Percentiles rank a stretch among this genome's conserved stretches.
Evolutionary conservation across 306 rosid genomes (phyloP).

Genomic region (Boehmeria nivea): DNA sequence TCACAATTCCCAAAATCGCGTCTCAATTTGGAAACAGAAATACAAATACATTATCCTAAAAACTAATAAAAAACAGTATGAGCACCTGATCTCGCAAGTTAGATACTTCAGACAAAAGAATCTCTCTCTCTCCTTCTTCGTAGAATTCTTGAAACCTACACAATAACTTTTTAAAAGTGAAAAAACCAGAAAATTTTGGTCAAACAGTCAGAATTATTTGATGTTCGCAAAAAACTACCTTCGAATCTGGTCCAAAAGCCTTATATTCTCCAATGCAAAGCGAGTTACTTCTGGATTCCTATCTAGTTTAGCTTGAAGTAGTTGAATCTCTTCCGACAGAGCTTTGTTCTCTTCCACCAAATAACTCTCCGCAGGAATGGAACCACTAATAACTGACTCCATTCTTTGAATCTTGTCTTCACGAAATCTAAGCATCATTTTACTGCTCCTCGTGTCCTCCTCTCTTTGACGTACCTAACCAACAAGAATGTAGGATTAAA

Average conservation of each 20-base stretch:
- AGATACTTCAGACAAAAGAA: slow-evolving; percentile 63
- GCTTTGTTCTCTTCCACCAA: slow-evolving; percentile 71
- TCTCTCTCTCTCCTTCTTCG: slow-evolving; percentile 92
- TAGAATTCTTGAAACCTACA: slow-evolving; percentile 90
- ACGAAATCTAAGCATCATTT: slow-evolving; percentile 95
- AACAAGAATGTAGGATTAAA: slow-evolving; percentile 2
- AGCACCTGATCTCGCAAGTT: slow-evolving; percentile 69
- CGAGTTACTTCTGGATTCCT: slow-evolving; percentile 93
- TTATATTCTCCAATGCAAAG: slow-evolving; percentile 85
- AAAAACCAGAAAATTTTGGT: slow-evolving; percentile 5
- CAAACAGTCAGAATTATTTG: neutral
- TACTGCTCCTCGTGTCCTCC: slow-evolving; percentile 81
- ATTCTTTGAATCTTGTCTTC: slow-evolving; percentile 83
- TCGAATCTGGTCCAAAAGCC: slow-evolving; percentile 89
- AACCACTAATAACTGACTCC: slow-evolving; percentile 64
- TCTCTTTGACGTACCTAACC: slow-evolving; percentile 90
- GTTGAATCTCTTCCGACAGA: slow-evolving; percentile 68
- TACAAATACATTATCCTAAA: neutral
- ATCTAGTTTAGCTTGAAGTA: slow-evolving; percentile 77
- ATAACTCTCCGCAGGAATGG: slow-evolving; percentile 50
- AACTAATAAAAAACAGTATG: slow-evolving; percentile 5
- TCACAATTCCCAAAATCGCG: slow-evolving; percentile 19
- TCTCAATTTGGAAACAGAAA: slow-evolving; percentile 7
- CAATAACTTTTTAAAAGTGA: slow-evolving; percentile 13
- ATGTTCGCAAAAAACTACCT: slow-evolving; percentile 39